Conservation (phyloP, 257 asterid genomes). For the Pogostemon cablin region DNA sequence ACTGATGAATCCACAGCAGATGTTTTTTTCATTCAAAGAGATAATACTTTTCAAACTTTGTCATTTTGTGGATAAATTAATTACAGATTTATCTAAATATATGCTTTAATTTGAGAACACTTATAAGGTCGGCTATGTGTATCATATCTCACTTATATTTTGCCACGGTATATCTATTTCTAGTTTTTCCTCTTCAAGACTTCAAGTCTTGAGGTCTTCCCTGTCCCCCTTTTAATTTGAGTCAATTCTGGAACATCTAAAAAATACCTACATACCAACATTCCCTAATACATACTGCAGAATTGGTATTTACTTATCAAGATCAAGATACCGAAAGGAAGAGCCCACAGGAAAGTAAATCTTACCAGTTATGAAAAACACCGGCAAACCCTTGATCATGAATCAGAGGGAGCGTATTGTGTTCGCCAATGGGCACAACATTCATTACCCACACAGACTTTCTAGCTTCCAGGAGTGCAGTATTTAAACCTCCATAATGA, state of each 20-base stretch:
- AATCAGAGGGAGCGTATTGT: constrained; percentile 72
- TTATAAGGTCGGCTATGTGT: background rate
- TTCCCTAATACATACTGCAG: background rate
- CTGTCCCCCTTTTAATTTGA: background rate
- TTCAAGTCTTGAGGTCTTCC: background rate
- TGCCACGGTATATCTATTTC: background rate
- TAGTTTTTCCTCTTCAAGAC: background rate
- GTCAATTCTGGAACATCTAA: background rate
- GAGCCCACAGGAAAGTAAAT: constrained; percentile 18
- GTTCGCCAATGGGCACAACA: constrained; percentile 77
- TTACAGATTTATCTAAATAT: background rate
- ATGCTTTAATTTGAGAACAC: background rate
- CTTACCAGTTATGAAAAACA: constrained; percentile 86
- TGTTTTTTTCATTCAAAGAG: too few species aligned
- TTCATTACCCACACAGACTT: constrained; percentile 95
- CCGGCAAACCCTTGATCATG: constrained; percentile 81
- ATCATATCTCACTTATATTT: background rate
- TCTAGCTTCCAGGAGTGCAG: constrained; percentile 67
- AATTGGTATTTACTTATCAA: background rate
- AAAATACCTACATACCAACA: background rate
- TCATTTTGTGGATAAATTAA: background rate
- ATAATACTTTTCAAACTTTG: background rate
- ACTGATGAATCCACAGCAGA: too few species aligned
- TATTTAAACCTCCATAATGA: constrained; percentile 80
- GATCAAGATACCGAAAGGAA: constrained; percentile 8